phyloP scores from a whole-genome alignment of 768 basidiomycete species.

The Leccinum truebloodii region DNA sequence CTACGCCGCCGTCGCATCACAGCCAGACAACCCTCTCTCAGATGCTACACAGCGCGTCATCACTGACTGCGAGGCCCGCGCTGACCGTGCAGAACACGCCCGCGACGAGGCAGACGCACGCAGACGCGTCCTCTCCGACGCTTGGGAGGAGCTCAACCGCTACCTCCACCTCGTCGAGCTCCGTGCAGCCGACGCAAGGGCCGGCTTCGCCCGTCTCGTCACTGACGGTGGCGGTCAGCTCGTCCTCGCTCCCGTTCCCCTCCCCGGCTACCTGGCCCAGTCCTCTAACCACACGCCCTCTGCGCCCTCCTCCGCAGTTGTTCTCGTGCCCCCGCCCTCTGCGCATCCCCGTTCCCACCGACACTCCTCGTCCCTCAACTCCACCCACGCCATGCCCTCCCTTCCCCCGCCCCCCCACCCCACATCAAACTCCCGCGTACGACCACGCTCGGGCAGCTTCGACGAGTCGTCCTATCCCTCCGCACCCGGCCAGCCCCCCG shows the following conservation, averaged over 20 bases:
- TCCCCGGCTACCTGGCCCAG: conserved; percentile 21
- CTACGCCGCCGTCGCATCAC: conserved; percentile 25
- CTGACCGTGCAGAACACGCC: conserved; percentile 48
- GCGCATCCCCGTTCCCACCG: conserved; percentile 21
- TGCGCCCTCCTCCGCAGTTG: conserved; percentile 27
- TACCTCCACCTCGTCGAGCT: conserved; percentile 48
- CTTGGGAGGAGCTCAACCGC: conserved; percentile 52
- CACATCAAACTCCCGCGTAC: conserved; percentile 31
- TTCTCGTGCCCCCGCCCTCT: conserved; percentile 28
- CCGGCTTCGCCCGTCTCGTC: conserved; percentile 46
- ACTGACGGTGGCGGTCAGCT: conserved; percentile 46
- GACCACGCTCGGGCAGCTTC: conserved; percentile 46
- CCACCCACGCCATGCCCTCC: conserved; percentile 36
- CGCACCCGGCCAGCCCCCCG: conserved; percentile 42
- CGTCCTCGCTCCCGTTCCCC: conserved; percentile 37
- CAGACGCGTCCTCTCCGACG: conserved; percentile 43
- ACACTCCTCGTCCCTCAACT: conserved; percentile 25
- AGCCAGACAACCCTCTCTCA: conserved; percentile 18
- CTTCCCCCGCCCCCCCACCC: conserved; percentile 42
- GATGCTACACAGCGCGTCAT: conserved; percentile 40
- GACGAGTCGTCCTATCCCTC: conserved; percentile 35
- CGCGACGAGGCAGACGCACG: conserved; percentile 58
- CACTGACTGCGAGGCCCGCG: conserved; percentile 50
- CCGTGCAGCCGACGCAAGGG: conserved; percentile 50
- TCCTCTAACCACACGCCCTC: conserved; percentile 17